Base-by-base conservation (phyloP, 306 rosid species). In the Cucumis melo region DNA sequence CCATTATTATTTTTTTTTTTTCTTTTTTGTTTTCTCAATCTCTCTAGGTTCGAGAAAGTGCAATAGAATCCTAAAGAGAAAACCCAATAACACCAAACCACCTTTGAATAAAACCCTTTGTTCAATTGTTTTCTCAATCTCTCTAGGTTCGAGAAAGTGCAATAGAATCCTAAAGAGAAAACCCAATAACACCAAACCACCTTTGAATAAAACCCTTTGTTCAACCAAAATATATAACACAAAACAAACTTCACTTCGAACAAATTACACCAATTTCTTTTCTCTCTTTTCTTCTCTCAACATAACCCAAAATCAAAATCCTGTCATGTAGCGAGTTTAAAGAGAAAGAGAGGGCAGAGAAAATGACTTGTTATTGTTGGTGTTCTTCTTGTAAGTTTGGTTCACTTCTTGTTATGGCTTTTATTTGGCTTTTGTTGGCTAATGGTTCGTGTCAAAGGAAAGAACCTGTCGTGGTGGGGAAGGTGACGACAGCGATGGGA, bases 21-120 rank as follows among this genome's bases (percentile, higher is more conserved):
- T 2, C 16, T 4, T 64, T 2, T 6, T 20, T 11, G 19, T 41
- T 66, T 51, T 66, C 54, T 39, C 10, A 32, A 32, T 66, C 73
- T 66, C 73, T 66, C 72, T 64, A 38, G 50, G 72, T 16, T 64
- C 50, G 50, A 64, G 50, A 36, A 64, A 64, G 72, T 64, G 72
- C 46, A 36, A 21, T 27, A 64, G 72, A 64, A 64, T 64, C 24
- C 65, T 59, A 62, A 62, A 62, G 44, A 62, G 44, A 62, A 62
- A 62, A 32, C 68, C 21, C 41, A 32, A 32, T 32, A 62, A 62
- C 68, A 62, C 68, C 68, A 11, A 61, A 29, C 67, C 39, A 29
- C 19, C 63, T 57, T 57, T 57, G 63, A 54, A 54, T 54, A 54
- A 54, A 32, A 32, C 5, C 59, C 11, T 11, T 54, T n/a, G 24